phyloP scores from a whole-genome alignment of 352 stramenopile species.

The Globisporangium polare region DNA sequence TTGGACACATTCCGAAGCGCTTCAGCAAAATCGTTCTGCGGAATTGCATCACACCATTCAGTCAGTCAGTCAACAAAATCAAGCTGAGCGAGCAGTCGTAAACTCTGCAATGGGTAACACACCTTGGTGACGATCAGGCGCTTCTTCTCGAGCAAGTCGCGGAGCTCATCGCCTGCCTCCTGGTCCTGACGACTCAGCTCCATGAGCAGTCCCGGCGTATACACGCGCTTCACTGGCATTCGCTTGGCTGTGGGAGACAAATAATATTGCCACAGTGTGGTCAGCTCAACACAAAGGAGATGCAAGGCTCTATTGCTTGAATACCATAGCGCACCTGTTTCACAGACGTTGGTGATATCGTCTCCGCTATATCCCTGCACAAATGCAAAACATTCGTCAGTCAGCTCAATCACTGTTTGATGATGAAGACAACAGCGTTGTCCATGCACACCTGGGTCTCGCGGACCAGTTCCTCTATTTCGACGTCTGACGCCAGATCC shows the following conservation, averaged over 20 bases:
- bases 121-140: constrained; percentile 66
- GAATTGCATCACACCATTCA: not conserved
- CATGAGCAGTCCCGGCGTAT: constrained; percentile 20
- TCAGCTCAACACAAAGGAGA: not conserved
- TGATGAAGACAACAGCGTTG: too few relatives aligned
- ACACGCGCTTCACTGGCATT: constrained; percentile 20
- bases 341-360: constrained; percentile 63
- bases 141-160: constrained; percentile 43
- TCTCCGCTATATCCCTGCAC: constrained; percentile 76
- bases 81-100: not conserved
- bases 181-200: constrained; percentile 47
- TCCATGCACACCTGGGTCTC: constrained; percentile 61
- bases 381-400: not conserved
- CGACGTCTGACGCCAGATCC: constrained; percentile 41
- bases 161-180: constrained; percentile 28
- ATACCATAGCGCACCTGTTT: constrained; percentile 36
- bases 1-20: constrained; percentile 48
- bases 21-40: constrained; percentile 23
- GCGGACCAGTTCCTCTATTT: constrained; percentile 51
- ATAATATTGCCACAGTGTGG: not conserved
- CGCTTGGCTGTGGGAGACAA: constrained; percentile 10
- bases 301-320: not conserved
- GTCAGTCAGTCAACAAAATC: not conserved
- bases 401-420: too few relatives aligned
- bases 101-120: not conserved